Evolutionary conservation across 1,139 yeast species (phyloP), one percentile per base, ranked within the genome.

Genomic region (Geotrichum aggregatum): DNA sequence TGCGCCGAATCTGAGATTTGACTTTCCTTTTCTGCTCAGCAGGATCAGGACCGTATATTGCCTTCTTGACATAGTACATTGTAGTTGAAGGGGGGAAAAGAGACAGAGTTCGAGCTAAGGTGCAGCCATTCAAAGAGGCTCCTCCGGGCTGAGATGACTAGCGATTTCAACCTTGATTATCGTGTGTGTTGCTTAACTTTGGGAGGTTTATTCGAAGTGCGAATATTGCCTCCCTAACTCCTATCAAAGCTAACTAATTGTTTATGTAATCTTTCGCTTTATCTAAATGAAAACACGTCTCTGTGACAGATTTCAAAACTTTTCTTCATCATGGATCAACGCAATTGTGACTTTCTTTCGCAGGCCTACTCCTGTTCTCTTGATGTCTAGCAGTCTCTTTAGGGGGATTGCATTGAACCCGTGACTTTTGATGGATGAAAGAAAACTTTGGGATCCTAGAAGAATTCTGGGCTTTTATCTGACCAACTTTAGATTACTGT

Each of bases 21-120:
- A 95, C 87, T 64, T 83, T 86, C 53, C 95, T 77, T 76, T 85
- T 87, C 80, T 88, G 97, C 64, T 92, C 98, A 63, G 84, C 84
- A 44, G 97, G 96, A 67, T 89, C 96, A 0, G 96, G 96, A 1
- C 98, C 98, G 83, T 94, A 91, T 49, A 91, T 82, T 8, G 91
- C 87, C 66, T 83, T 82, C 71, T 87, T 89, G 44, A 91, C 70
- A 57, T 65, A 67, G 57, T 70, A 59, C 73, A 70, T 69, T 16
- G 24, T 38, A 4, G n/a, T 21, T 18, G 16, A 16, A 6, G 16
- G 8, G 22, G 26, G 11, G 26, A 13, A 24, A 28, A 6, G 3
- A 28, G 22, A n/a, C 22, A 2, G 18, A 21, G n/a, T n/a, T n/a
- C n/a, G n/a, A 24, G 28, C 28, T 24, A 24, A 24, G 8, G 5